Base-by-base conservation (phyloP, 768 basidiomycete genomes). In the Terana coerulea region DNA sequence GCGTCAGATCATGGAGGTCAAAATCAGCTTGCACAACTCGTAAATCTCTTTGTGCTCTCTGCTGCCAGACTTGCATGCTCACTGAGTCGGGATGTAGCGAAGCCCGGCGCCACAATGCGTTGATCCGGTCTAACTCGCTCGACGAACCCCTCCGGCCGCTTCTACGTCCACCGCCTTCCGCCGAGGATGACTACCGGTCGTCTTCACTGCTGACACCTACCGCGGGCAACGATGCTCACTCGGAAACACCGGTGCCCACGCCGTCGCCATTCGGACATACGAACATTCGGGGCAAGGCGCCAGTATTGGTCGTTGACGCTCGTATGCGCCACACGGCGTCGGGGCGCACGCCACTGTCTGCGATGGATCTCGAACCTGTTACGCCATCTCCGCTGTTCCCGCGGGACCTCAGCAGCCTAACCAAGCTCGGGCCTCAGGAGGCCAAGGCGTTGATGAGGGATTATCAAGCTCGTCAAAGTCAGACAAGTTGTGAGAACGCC, bases 71-170 rank as follows among this genome's bases (percentile, higher is more conserved):
- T 19, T 8, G 9, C n/a, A n/a, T n/a, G n/a, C n/a, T n/a, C n/a
- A n/a, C n/a, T n/a, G n/a, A n/a, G n/a, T 34, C 58, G 22, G 39
- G 51, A 35, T 26, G 17, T 54, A 79, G 77, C 5, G 75, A 81
- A 63, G 75, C 77, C 10, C 70, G 77, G 28, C 69, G 72, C 37
- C 65, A 70, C 52, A 75, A 76, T 61, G 60, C 67, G 10, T 63
- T 67, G 19, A 59, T 79, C 56, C 54, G 59, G 7, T 62, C 69
- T 4, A 64, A 68, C 43, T 65, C 70, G 21, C 65, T 71, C 36
- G 59, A 64, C n/a, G 74, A 72, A 15, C 74, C 74, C 10, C 66
- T 81, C 25, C 70, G 75, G 19, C 77, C 78, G 15, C 73, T 81
- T 3, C 65, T 81, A 14, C 74, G 78, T 0, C 79, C 80, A 1